These are phyloP conservation scores for Wickerhamiella dianesei DNA, from an alignment of 805 yeast species.

Conservation along the genomic window DNA sequence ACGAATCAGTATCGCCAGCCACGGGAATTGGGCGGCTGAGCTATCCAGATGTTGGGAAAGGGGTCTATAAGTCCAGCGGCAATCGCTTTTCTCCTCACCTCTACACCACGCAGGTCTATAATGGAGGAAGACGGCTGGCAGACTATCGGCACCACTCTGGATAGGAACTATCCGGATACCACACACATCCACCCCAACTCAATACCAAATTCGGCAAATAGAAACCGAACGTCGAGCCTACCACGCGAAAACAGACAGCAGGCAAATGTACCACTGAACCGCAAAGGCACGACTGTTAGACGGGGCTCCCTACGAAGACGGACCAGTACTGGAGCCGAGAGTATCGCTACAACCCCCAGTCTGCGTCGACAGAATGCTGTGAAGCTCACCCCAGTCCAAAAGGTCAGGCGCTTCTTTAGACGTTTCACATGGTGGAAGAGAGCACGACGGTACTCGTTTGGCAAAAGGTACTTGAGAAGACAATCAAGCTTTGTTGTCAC, in stretches of 20 bases:
- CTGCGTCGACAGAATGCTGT: conserved; percentile 12
- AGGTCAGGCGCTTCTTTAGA: conserved; percentile 6
- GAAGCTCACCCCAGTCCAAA: conserved; percentile 5
- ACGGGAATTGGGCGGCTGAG: background rate
- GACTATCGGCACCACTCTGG: conserved; percentile 9
- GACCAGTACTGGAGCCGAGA: too few species aligned
- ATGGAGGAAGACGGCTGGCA: conserved; percentile 9
- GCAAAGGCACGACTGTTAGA: conserved; percentile 1
- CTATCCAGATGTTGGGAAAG: background rate
- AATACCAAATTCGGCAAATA: background rate
- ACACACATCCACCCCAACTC: conserved; percentile 7
- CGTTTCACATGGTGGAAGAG: conserved; percentile 10
- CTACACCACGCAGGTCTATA: background rate
- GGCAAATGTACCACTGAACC: background rate
- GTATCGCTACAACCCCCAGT: background rate
- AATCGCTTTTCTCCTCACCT: background rate
- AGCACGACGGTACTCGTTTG: conserved; percentile 8
- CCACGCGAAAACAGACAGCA: background rate
- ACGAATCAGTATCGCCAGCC: conserved; percentile 2
- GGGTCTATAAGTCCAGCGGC: background rate
- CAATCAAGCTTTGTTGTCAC: conserved; percentile 16
- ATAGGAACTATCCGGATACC: conserved; percentile 4
- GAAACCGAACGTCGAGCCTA: background rate
- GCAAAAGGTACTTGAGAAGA: conserved; percentile 9
- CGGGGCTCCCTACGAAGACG: too few species aligned